Conservation (phyloP, 225 moss, liverwort and hornwort species). For the Polytrichum commune region DNA sequence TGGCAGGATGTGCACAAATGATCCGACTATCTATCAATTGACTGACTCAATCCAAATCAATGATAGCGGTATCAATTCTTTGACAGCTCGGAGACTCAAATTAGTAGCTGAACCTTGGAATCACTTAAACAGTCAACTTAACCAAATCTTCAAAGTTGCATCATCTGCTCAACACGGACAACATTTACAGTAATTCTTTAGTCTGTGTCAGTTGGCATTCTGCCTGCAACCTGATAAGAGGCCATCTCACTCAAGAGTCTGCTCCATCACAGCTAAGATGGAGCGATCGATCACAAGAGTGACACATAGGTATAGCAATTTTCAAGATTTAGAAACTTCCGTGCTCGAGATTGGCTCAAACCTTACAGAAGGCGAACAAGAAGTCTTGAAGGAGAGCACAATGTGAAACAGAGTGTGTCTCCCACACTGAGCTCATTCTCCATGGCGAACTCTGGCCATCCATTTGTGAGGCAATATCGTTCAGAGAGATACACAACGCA, state of each 20-base stretch:
- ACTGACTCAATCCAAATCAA: too few species aligned
- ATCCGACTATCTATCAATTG: too few species aligned
- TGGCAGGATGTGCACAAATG: too few species aligned
- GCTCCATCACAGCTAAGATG: not conserved
- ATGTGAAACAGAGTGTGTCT: not conserved
- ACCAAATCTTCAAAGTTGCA: too few species aligned
- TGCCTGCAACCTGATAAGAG: not conserved
- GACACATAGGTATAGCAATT: too few species aligned
- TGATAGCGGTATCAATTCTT: too few species aligned
- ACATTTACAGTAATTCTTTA: too few species aligned
- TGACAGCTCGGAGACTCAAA: too few species aligned
- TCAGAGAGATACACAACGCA: not conserved
- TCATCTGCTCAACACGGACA: too few species aligned
- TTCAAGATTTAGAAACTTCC: too few species aligned
- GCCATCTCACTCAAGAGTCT: not conserved
- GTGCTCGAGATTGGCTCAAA: not conserved
- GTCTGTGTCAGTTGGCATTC: not conserved
- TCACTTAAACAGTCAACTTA: too few species aligned
- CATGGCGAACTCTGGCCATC: not conserved
- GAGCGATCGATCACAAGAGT: not conserved
- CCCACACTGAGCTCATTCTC: not conserved
- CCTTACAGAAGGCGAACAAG: not conserved
- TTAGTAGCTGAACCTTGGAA: too few species aligned
- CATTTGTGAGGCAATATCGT: not conserved
- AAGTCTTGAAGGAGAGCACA: not conserved